A percentile compares a stretch with the other conserved stretches of the same genome.
phyloP scores from a whole-genome alignment of 352 stramenopile genomes.

The Pseudoperonospora humuli region DNA sequence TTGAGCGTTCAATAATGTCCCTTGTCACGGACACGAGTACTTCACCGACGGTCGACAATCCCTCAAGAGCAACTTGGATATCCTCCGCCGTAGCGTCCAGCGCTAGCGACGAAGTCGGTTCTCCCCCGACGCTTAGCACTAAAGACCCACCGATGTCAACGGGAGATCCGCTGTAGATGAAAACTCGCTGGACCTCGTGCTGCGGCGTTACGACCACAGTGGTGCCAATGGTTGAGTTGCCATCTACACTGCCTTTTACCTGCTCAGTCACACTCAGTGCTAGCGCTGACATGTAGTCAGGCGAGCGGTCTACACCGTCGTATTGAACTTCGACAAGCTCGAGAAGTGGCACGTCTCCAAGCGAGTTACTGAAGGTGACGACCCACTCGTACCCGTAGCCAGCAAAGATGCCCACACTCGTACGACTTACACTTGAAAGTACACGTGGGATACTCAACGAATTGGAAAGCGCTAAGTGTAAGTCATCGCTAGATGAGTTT shows the following conservation, averaged over 20 bases:
- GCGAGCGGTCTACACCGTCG: slow-evolving; percentile 6
- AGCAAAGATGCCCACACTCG: slow-evolving; percentile 31
- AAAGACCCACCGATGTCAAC: slow-evolving; percentile 49
- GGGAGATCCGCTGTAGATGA: slow-evolving; percentile 50
- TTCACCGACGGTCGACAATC: slow-evolving; percentile 47
- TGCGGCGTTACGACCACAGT: slow-evolving; percentile 21
- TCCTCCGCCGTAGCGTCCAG: slow-evolving; percentile 33
- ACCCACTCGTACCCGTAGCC: slow-evolving; percentile 66
- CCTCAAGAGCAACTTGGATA: slow-evolving; percentile 53
- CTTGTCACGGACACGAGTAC: slow-evolving; percentile 36
- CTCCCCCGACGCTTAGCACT: slow-evolving; percentile 55
- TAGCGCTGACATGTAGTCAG: slow-evolving; percentile 24
- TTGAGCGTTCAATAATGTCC: slow-evolving; percentile 14
- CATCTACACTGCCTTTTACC: slow-evolving; percentile 33
- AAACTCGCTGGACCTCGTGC: slow-evolving; percentile 65
- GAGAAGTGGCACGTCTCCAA: slow-evolving; percentile 45
- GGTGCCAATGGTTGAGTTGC: slow-evolving; percentile 8
- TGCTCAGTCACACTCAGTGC: slow-evolving; percentile 27
- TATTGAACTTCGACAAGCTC: slow-evolving; percentile 10
- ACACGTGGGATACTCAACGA: slow-evolving; percentile 9
- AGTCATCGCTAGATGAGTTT: slow-evolving; percentile 30
- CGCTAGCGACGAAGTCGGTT: slow-evolving; percentile 40
- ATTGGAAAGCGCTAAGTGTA: slow-evolving; percentile 18
- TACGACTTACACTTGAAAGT: slow-evolving; percentile 29
- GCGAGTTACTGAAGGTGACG: slow-evolving; percentile 47